Evolutionary conservation across 345 rosid species (phyloP), one percentile per base, ranked within the genome.

Genomic region (Gossypium ekmanianum): DNA sequence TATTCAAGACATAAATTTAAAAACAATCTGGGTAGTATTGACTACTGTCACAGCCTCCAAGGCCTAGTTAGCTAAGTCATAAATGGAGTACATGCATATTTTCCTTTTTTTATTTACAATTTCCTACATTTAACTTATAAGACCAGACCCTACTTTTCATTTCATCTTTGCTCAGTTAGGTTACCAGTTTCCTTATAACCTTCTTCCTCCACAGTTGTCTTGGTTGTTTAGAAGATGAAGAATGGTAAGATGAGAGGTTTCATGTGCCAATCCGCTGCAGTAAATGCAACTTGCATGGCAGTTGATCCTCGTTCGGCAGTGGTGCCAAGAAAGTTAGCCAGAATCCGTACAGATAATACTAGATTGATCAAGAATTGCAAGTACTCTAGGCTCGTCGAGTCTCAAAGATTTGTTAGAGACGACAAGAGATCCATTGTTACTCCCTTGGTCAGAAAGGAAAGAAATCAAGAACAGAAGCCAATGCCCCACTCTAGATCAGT

Each of bases 181-280:
- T 62, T 27, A 20, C 56, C 47, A 27, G 29, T 22, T 55, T 41
- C 39, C 61, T 61, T 65, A 4, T 24, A 12, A 41, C 1, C 72
- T 9, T 26, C 39, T 63, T 24, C 18, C 59, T n/a, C 59, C 12
- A 18, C 20, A 20, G 7, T 11, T 2, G 41, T 18, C 17, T 9
- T 6, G 20, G 8, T 17, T 10, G 3, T 13, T 22, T 68, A 56
- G 48, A 52, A 34, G 61, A 71, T 44, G 74, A 70, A 74, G 66
- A 58, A 22, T n/a, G 72, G 68, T 20, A 79, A 74, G 75, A 77
- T 70, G 77, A 89, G 78, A 81, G 89, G 93, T 11, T 83, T 89
- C 78, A 87, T 85, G 88, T 89, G 93, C 84, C 90, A 84, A 54
- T 84, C 92, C 22, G 57, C 82, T 2, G 83, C 84, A 50, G 85